Percentiles rank a stretch among this genome's conserved stretches.
These are phyloP conservation scores for Plectosphaerella plurivora DNA, from an alignment of 2,329 filamentous ascomycete genomes.

Conservation along the genomic window DNA sequence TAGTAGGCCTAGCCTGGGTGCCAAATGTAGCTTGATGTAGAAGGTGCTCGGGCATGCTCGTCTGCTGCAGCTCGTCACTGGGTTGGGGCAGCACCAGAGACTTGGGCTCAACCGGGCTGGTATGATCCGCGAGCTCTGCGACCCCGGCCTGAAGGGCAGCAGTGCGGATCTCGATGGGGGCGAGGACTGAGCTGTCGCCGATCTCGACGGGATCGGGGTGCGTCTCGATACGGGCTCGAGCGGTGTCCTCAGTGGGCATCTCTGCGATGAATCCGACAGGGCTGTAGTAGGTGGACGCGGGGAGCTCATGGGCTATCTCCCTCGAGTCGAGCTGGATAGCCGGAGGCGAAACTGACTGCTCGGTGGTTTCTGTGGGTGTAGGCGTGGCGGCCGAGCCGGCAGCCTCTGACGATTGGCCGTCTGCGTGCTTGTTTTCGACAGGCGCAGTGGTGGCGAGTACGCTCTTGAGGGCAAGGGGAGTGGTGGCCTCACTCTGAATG, in stretches of 20 bases:
- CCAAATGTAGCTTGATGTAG: conserved; percentile 12
- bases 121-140: conserved; percentile 33
- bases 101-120: conserved; percentile 21
- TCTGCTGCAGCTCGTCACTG: conserved; percentile 10
- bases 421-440: neutral
- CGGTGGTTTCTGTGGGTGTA: neutral
- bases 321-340: conserved; percentile 26
- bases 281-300: conserved; percentile 22
- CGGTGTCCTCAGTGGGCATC: conserved; percentile 40
- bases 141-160: conserved; percentile 15
- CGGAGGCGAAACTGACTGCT: neutral
- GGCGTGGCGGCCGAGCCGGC: conserved; percentile 3
- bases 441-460: conserved; percentile 10
- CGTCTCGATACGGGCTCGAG: conserved; percentile 32
- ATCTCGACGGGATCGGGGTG: conserved; percentile 42
- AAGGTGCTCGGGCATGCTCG: conserved; percentile 7
- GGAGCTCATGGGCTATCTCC: conserved; percentile 25
- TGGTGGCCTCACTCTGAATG: conserved; percentile 17
- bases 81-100: neutral
- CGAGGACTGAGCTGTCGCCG: conserved; percentile 29
- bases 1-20: conserved; percentile 7
- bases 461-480: conserved; percentile 16
- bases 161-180: conserved; percentile 26
- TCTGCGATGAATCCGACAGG: conserved; percentile 43
- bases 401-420: neutral